Conservation (phyloP, 257 asterid genomes). For the Solanum peruvianum region DNA sequence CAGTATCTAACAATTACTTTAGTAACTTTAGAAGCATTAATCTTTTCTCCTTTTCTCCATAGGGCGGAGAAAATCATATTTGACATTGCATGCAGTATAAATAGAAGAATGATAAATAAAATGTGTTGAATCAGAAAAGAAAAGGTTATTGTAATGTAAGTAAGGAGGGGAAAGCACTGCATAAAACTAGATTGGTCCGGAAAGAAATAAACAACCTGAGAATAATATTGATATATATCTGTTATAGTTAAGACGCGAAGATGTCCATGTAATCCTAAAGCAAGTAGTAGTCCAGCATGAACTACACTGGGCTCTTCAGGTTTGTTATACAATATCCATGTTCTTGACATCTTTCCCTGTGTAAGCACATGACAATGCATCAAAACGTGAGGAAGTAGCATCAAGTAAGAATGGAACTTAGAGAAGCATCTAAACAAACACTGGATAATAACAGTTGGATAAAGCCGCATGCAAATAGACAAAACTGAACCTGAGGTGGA, state of each 20-base stretch:
- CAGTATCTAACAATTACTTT: background rate
- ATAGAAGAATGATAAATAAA: background rate
- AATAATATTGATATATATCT: slow-evolving; percentile 76
- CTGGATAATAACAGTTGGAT: background rate
- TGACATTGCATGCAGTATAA: background rate
- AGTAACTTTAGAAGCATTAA: background rate
- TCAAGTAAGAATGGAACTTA: background rate
- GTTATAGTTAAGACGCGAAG: slow-evolving; percentile 67
- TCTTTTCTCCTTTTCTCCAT: background rate
- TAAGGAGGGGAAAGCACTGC: background rate
- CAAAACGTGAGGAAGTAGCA: background rate
- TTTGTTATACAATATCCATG: slow-evolving; percentile 90
- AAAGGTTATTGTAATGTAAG: background rate
- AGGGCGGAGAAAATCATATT: background rate
- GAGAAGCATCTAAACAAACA: background rate
- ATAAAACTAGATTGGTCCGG: background rate
- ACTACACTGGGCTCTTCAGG: slow-evolving; percentile 91
- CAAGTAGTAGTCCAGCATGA: slow-evolving; percentile 96
- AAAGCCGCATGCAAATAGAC: background rate
- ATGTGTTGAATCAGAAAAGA: background rate
- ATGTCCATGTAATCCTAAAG: slow-evolving; percentile 96
- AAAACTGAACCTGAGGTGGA: slow-evolving; percentile 69
- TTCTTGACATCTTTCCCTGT: slow-evolving; percentile 95
- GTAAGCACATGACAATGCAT: background rate
- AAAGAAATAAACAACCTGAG: slow-evolving; percentile 44